Evolutionary conservation across 2,329 filamentous ascomycete genomes (phyloP).

Genomic region (Aspergillus fumigatiaffinis): DNA sequence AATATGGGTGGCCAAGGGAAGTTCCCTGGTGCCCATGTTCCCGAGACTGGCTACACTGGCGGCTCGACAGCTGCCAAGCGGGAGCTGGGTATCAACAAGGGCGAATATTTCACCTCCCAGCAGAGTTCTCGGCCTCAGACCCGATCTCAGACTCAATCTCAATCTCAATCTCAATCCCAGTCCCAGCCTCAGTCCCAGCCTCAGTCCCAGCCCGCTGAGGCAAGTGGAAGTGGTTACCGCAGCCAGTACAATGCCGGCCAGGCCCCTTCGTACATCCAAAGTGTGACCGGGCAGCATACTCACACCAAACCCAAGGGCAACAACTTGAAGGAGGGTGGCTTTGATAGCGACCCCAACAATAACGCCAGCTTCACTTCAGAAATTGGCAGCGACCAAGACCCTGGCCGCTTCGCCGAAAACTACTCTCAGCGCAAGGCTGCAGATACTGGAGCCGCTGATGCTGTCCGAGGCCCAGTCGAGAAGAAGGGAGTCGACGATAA

Average conservation of each 20-base stretch:
- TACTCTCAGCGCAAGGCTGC: constrained; percentile 30
- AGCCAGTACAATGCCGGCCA: constrained; percentile 26
- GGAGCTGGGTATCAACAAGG: constrained; percentile 23
- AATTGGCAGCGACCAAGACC: constrained; percentile 55
- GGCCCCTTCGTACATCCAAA: constrained; percentile 38
- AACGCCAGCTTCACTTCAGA: constrained; percentile 52
- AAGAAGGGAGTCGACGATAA: constrained; percentile 23
- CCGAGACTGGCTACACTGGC: constrained; percentile 33
- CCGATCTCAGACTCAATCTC: constrained; percentile 1
- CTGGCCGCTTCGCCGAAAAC: constrained; percentile 46
- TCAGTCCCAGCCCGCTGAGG: constrained; percentile 1
- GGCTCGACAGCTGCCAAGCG: constrained; percentile 31
- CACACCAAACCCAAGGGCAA: constrained; percentile 48
- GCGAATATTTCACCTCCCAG: constrained; percentile 19
- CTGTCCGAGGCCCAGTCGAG: constrained; percentile 22
- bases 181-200: neutral
- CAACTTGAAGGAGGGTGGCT: constrained; percentile 49
- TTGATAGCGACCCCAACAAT: constrained; percentile 36
- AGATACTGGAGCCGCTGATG: constrained; percentile 24
- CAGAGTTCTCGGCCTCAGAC: constrained; percentile 1
- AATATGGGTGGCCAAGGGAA: constrained; percentile 36
- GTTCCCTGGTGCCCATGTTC: constrained; percentile 34
- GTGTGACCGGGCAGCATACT: constrained; percentile 27
- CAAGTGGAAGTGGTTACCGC: constrained; percentile 24
- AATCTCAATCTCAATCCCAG: neutral